Evolutionary conservation across 805 yeast genomes (phyloP), one percentile per base, ranked within the genome.

Genomic region (Starmerella stellata): DNA sequence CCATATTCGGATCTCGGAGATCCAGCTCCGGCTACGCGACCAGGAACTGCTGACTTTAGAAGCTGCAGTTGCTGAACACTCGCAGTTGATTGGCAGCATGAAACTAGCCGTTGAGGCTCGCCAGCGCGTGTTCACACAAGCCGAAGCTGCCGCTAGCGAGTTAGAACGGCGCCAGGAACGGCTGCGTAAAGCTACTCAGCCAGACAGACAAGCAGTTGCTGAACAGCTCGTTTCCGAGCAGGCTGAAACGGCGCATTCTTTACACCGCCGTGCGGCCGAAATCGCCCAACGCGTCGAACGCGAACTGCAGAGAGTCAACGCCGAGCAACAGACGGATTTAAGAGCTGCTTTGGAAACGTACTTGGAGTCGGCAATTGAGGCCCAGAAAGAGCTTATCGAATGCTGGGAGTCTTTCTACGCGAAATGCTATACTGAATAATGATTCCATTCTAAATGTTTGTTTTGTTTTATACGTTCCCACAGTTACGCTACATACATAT

Each of bases 31-130:
- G 44, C 74, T 78, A 44, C 75, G 82, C 42, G 58, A 78, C 58
- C 93, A 81, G 55, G 95, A 87, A 48, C 72, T 83, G 51, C 61
- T 87, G 44, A 82, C 94, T 0, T 60, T 87, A 35, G 93, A 93
- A 2, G 70, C 78, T 20, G 80, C 93, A 1, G 62, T 87, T 30
- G 95, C 87, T 54, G 95, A 85, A 54, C 85, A 90, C 54, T 63
- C 75, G 36, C 68, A 96, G 36, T 62, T 75, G 14, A 71, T 85
- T 20, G 75, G 78, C 8, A 79, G 93, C 21, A 69, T 82, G 24
- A 70, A 76, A 46, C 68, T 72, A 34, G 73, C 79, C 4, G 75
- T 85, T 47, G 74, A 73, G 35, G 82, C 81, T 41, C 68, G 96
- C 47, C 67, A 72, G 41, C 78, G 74, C 47, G 53, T 63, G 36